These are phyloP conservation scores for Sicyos edulis DNA, from an alignment of 306 rosid species.

Conservation along the genomic window DNA sequence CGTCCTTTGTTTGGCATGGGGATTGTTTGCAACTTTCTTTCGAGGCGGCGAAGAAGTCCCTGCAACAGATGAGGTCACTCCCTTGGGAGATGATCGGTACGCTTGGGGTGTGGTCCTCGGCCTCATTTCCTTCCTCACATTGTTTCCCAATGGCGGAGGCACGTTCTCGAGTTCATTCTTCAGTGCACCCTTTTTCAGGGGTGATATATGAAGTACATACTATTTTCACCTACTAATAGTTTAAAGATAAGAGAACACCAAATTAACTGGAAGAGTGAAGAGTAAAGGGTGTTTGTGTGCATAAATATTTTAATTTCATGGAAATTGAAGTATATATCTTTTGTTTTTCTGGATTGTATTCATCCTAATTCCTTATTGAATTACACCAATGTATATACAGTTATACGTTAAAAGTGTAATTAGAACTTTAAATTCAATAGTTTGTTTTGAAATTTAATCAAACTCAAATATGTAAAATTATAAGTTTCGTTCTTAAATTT, in stretches of 20 bases:
- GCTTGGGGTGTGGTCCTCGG: slow-evolving; percentile 89
- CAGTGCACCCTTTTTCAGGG: slow-evolving; percentile 69
- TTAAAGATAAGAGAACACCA: not conserved
- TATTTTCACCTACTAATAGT: not conserved
- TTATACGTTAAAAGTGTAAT: no score
- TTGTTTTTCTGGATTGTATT: no score
- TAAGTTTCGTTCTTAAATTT: no score
- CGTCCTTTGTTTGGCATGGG: slow-evolving; percentile 91
- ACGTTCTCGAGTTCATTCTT: slow-evolving; percentile 68
- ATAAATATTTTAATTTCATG: not conserved
- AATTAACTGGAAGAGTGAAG: not conserved
- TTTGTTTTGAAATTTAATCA: no score
- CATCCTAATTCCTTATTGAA: no score
- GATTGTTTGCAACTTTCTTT: slow-evolving; percentile 81
- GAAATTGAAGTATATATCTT: no score
- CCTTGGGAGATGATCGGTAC: slow-evolving; percentile 62
- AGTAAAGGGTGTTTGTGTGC: not conserved
- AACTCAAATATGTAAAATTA: no score
- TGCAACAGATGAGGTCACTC: slow-evolving; percentile 73
- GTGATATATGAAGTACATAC: slow-evolving; percentile 29
- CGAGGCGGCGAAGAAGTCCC: slow-evolving; percentile 91
- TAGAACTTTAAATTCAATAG: no score
- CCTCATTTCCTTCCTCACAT: slow-evolving; percentile 73
- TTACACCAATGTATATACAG: no score
- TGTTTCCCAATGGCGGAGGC: slow-evolving; percentile 86